Evolutionary conservation across 148 eudicot genomes (phyloP).

Genomic region (Rhododendron williamsianum): DNA sequence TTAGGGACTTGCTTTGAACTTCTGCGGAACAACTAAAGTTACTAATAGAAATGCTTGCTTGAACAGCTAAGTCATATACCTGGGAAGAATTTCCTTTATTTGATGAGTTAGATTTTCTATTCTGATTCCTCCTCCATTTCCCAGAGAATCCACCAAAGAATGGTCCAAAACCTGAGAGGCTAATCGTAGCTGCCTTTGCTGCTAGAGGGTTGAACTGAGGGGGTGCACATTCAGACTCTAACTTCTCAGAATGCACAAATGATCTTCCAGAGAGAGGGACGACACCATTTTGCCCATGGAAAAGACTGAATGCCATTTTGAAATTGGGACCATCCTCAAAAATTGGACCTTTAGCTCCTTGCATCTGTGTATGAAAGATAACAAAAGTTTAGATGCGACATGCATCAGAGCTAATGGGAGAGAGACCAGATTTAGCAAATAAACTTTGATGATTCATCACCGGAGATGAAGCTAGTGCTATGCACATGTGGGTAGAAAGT

Average conservation of each 20-base stretch:
- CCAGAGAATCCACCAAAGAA: conserved; percentile 80
- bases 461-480: neutral
- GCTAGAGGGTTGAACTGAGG: conserved; percentile 89
- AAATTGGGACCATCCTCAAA: conserved; percentile 99
- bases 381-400: conserved; percentile 1
- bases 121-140: conserved; percentile 62
- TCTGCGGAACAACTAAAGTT: neutral
- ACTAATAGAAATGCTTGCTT: neutral
- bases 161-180: conserved; percentile 77
- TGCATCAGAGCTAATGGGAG: neutral
- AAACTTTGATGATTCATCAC: neutral
- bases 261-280: conserved; percentile 87
- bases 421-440: neutral
- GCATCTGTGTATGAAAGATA: conserved; percentile 38
- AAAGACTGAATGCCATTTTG: conserved; percentile 79
- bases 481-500: neutral
- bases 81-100: conserved; percentile 56
- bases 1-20: neutral
- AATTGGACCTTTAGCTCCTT: conserved; percentile 83
- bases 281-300: conserved; percentile 92
- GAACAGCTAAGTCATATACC: conserved; percentile 30
- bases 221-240: conserved; percentile 40
- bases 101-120: conserved; percentile 51
- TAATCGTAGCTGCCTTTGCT: conserved; percentile 93
- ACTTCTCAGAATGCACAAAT: conserved; percentile 34